Evolutionary conservation across 768 basidiomycete species (phyloP).

Genomic region (Cyathus striatus): DNA sequence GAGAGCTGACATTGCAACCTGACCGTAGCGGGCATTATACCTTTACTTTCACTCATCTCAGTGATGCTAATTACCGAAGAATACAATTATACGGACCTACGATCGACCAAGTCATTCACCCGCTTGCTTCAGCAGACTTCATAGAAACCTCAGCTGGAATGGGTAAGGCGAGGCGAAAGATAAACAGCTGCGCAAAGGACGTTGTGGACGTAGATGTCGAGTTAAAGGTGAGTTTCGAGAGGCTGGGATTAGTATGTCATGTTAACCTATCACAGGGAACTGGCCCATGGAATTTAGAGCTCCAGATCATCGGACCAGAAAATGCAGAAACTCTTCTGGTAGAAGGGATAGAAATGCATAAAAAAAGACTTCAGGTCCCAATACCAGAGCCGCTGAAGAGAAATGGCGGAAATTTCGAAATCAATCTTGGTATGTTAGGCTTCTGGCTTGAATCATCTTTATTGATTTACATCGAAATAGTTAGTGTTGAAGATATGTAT

Average conservation of each 20-base stretch:
- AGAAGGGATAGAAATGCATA: constrained; percentile 46
- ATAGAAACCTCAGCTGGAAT: constrained; percentile 30
- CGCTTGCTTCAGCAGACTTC: constrained; percentile 78
- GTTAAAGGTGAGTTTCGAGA: constrained; percentile 52
- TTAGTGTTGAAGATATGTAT: constrained; percentile 83
- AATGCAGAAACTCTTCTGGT: constrained; percentile 56
- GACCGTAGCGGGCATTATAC: constrained; percentile 86
- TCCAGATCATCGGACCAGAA: constrained; percentile 75
- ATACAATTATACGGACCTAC: constrained; percentile 69
- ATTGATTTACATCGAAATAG: constrained; percentile 28
- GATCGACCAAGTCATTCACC: constrained; percentile 88
- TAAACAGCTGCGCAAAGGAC: constrained; percentile 78
- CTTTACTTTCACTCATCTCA: constrained; percentile 75
- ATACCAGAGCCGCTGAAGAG: constrained; percentile 63
- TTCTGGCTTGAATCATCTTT: not conserved
- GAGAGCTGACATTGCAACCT: constrained; percentile 81
- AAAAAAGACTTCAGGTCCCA: constrained; percentile 55
- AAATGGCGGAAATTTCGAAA: constrained; percentile 73
- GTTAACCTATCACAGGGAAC: constrained; percentile 53
- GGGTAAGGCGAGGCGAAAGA: constrained; percentile 43
- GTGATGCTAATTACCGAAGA: constrained; percentile 80
- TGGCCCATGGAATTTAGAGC: constrained; percentile 83
- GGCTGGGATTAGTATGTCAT: not conserved
- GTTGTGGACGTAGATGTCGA: constrained; percentile 75
- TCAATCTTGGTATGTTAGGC: constrained; percentile 58